Base-by-base conservation (phyloP, 2,329 filamentous ascomycete genomes). In the Aspergillus clavatus region DNA sequence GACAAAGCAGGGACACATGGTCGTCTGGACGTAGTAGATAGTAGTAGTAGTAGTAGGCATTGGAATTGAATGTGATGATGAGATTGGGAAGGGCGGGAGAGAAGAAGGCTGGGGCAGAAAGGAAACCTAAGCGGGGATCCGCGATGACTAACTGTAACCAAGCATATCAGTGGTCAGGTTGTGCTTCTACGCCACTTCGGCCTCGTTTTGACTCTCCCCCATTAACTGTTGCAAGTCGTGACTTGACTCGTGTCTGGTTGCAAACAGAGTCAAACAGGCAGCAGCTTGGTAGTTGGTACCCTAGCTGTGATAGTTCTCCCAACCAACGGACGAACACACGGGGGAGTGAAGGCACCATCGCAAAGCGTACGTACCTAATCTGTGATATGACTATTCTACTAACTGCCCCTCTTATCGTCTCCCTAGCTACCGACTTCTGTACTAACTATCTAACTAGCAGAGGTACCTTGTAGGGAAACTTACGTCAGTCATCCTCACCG, bases 101-200 rank as follows among this genome's bases (percentile, higher is more conserved):
- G 40, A 42, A 40, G 33, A 40, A 39, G 40, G 48, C 26, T 35
- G 45, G 46, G 38, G 41, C 36, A 46, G 42, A 38, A 14, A 27
- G 27, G 46, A 40, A 44, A 42, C 42, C 45, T 38, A 47, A 52
- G 53, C 46, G 55, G 56, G 56, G 52, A 52, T 47, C 28, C 29
- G 33, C 27, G 42, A 58, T 59, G 57, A 57, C 54, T 59, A 55
- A 59, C 31, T 10, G 40, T 33, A 19, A 18, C 21, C 31, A 36
- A 28, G 40, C 55, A 55, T 55, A 57, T 47, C 47, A 21, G 31
- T 35, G 31, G 31, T 21, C 31, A 35, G 29, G n/a, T 10, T 33
- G 18, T 16, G n/a, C 14, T 8, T 33, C 37, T 52, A 49, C 54
- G 55, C 55, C 56, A 55, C 55, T 24, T 39, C 36, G 19, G 36